Evolutionary conservation across 1,139 yeast genomes (phyloP).

Genomic region (Nakaseomyces bracarensis): DNA sequence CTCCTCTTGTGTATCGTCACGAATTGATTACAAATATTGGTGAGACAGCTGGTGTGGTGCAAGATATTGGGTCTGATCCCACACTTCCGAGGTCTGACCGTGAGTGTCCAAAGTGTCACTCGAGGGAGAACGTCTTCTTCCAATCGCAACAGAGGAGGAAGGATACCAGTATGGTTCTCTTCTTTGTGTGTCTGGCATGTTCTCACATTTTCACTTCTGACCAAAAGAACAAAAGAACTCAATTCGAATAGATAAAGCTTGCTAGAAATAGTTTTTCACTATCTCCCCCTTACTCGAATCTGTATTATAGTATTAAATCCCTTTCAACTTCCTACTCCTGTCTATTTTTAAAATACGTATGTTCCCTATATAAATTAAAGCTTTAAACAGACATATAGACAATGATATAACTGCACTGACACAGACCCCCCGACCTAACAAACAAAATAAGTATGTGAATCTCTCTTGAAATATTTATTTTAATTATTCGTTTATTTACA

Average conservation of each 20-base stretch:
- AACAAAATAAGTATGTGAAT: no score
- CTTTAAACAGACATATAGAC: no score
- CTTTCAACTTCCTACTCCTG: background rate
- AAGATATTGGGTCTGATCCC: conserved; percentile 93
- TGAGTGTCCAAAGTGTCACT: conserved; percentile 84
- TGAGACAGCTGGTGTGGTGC: conserved; percentile 97
- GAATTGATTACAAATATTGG: conserved; percentile 79
- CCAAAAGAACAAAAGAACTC: conserved; percentile 32
- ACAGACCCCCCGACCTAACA: no score
- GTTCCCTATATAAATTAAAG: no score
- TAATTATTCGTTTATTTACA: no score
- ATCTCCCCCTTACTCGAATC: background rate
- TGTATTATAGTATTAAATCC: background rate
- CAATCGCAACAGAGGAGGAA: conserved; percentile 92
- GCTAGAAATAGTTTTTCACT: background rate
- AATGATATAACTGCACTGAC: no score
- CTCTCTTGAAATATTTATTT: no score
- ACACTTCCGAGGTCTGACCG: conserved; percentile 91
- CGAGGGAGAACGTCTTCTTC: conserved; percentile 88
- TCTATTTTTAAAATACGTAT: background rate
- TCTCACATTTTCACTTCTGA: conserved; percentile 56
- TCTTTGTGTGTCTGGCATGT: conserved; percentile 85
- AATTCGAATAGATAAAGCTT: conserved; percentile 15
- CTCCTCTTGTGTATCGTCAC: conserved; percentile 84
- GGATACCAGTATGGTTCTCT: conserved; percentile 91